Conservation (phyloP, 2,329 filamentous ascomycete genomes). For the Stachybotrys echinatus region DNA sequence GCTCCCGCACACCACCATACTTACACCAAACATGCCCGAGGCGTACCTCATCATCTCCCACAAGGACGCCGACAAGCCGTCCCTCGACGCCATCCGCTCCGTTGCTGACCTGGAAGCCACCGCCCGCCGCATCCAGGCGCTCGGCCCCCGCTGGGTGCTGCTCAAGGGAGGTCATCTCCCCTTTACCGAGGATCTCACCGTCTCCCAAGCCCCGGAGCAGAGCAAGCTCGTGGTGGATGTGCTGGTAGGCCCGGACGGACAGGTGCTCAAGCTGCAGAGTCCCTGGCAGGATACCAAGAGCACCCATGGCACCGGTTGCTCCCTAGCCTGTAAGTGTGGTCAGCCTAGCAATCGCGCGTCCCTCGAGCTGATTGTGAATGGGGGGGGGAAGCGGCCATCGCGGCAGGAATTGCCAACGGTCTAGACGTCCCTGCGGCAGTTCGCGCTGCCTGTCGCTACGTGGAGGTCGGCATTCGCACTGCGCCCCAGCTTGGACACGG, state of each 20-base stretch:
- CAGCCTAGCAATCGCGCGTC: too few species aligned
- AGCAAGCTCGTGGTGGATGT: conserved; percentile 70
- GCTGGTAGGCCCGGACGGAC: conserved; percentile 55
- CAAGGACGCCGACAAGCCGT: conserved; percentile 27
- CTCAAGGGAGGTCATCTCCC: conserved; percentile 91
- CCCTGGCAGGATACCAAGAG: conserved; percentile 68
- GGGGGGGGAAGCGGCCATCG: conserved; percentile 56
- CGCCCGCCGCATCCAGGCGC: conserved; percentile 56
- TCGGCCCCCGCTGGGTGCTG: conserved; percentile 77
- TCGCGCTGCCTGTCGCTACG: conserved; percentile 62
- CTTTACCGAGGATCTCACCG: conserved; percentile 56
- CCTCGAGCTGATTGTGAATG: background rate
- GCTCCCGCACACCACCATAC: conserved; percentile 60
- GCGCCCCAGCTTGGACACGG: conserved; percentile 60
- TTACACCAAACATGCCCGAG: conserved; percentile 77
- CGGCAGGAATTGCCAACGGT: conserved; percentile 63
- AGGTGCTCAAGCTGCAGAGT: conserved; percentile 61
- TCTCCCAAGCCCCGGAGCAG: conserved; percentile 54
- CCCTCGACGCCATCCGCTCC: conserved; percentile 37
- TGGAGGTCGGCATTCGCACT: conserved; percentile 65
- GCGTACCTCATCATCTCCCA: conserved; percentile 59
- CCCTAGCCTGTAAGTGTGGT: conserved; percentile 79
- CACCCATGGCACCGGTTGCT: conserved; percentile 94
- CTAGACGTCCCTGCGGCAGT: conserved; percentile 54
- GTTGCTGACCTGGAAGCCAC: conserved; percentile 64